Evolutionary conservation across 2,329 filamentous ascomycete species (phyloP).

Genomic region (Fonsecaea erecta): DNA sequence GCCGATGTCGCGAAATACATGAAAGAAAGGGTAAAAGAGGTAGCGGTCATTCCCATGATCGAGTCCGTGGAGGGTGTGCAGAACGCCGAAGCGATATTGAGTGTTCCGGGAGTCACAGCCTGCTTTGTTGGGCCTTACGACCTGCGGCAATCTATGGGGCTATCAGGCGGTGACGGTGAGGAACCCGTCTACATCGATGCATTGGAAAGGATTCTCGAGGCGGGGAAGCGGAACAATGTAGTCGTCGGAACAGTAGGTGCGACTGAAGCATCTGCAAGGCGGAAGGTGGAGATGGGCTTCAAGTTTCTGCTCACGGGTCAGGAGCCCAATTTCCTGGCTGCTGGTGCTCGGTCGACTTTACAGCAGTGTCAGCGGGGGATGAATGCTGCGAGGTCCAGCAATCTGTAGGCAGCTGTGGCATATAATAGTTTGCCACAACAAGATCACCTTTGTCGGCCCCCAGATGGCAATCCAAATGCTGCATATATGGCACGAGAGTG

Average conservation of each 20-base stretch:
- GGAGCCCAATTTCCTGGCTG: slow-evolving; percentile 8
- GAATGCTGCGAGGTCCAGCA: background rate
- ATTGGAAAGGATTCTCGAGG: slow-evolving; percentile 4
- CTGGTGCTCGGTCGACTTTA: background rate
- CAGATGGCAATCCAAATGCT: too few relatives aligned
- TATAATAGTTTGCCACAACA: background rate
- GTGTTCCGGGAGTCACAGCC: slow-evolving; percentile 11
- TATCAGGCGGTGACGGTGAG: slow-evolving; percentile 11
- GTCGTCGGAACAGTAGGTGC: slow-evolving; percentile 9
- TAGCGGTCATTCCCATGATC: slow-evolving; percentile 20
- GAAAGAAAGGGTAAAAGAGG: background rate
- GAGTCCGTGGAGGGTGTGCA: slow-evolving; percentile 18
- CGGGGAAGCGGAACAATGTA: background rate
- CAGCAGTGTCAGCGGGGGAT: background rate
- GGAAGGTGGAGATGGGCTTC: slow-evolving; percentile 11
- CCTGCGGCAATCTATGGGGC: slow-evolving; percentile 18
- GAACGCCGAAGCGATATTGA: slow-evolving; percentile 16
- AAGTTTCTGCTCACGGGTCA: slow-evolving; percentile 8
- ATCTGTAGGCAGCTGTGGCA: background rate
- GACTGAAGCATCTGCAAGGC: slow-evolving; percentile 5
- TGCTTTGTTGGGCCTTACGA: slow-evolving; percentile 21
- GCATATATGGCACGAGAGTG: too few relatives aligned
- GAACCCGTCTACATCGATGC: slow-evolving; percentile 5
- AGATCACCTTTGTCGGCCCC: too few relatives aligned
- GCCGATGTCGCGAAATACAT: slow-evolving; percentile 13